Evolutionary conservation across 2,329 filamentous ascomycete genomes (phyloP).

Genomic region (Hypoxylon sp.): DNA sequence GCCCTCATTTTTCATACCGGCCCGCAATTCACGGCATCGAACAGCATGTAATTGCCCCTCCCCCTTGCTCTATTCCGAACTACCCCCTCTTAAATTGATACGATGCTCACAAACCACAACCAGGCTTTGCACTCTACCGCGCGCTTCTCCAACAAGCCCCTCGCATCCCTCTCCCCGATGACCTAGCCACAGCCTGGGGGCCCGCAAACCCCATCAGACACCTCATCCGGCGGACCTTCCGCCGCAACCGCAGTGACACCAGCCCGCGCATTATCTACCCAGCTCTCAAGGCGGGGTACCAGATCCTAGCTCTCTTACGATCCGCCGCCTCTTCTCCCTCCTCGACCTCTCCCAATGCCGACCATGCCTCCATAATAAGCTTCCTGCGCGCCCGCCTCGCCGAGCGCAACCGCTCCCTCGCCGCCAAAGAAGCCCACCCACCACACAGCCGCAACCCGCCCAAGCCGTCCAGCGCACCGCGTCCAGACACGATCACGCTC

Average conservation of each 20-base stretch:
- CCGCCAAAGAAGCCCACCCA: constrained; percentile 38
- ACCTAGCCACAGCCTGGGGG: constrained; percentile 56
- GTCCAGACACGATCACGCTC: constrained; percentile 50
- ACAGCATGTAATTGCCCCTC: constrained; percentile 59
- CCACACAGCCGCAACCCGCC: constrained; percentile 40
- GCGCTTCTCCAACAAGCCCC: constrained; percentile 74
- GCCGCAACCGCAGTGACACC: constrained; percentile 69
- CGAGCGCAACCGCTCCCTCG: constrained; percentile 50
- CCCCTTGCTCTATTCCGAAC: background rate
- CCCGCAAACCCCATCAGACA: constrained; percentile 65
- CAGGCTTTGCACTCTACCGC: constrained; percentile 80
- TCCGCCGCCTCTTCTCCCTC: constrained; percentile 37
- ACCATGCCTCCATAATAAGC: constrained; percentile 60
- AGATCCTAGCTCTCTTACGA: constrained; percentile 45
- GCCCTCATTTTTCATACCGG: constrained; percentile 60
- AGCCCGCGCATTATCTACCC: constrained; percentile 73
- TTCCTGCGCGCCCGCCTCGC: constrained; percentile 60
- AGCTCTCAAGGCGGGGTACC: constrained; percentile 77
- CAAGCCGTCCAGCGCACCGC: constrained; percentile 41
- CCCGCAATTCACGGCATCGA: constrained; percentile 67
- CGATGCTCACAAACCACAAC: constrained; percentile 2
- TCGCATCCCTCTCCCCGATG: constrained; percentile 66
- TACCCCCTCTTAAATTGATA: background rate
- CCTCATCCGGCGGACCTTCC: constrained; percentile 74
- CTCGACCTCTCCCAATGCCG: constrained; percentile 54